Base-by-base conservation (phyloP, 108 stramenopile species). In the Aureococcus anophagefferens region DNA sequence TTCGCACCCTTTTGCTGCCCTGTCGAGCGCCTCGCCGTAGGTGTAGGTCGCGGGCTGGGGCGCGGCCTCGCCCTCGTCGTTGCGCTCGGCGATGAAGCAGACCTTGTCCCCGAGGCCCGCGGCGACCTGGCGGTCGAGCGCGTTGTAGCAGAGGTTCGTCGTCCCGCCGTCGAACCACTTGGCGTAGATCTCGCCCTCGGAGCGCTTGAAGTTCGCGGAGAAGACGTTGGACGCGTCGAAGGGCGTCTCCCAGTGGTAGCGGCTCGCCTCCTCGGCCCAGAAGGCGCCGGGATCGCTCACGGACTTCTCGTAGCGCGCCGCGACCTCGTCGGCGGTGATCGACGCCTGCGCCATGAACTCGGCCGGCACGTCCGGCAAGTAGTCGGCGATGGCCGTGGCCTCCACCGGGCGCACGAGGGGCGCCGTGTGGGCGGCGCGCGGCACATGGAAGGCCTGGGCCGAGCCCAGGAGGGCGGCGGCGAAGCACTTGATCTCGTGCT, bases 91-190 rank as follows among this genome's bases (percentile, higher is more conserved):
- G 34, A 46, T 46, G 17, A 68, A 36, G 68, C 35, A 34, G 25
- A 62, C 16, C 36, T 72, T 40, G 33, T 72, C 44, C 7, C 35
- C 64, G 35, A 82, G 69, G 68, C 85, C 82, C 40, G 74, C 72
- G 31, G 73, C 66, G 33, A 83, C 79, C 72, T 91, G 89, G 17
- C 93, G 81, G 75, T 94, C 93, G 13, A 94, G 72, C 29, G 90
- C 89, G 63, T 94, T 94, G 87, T 90, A 90, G 74, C 80, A 81
- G 21, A 89, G 73, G 76, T 94, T 94, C 31, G 67, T 63, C 33
- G 29, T 62, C 25, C 71, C 71, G 0, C 66, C 76, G 16, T 68
- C 15, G 44, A 72, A 77, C 51, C 33, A 67, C 29, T 18, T 3
- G 5, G 35, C 66, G 4, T 1, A 5, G 40, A 44, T 44, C 9